These are phyloP conservation scores for Lactarius hengduanensis DNA, from an alignment of 768 basidiomycete species.

Conservation along the genomic window DNA sequence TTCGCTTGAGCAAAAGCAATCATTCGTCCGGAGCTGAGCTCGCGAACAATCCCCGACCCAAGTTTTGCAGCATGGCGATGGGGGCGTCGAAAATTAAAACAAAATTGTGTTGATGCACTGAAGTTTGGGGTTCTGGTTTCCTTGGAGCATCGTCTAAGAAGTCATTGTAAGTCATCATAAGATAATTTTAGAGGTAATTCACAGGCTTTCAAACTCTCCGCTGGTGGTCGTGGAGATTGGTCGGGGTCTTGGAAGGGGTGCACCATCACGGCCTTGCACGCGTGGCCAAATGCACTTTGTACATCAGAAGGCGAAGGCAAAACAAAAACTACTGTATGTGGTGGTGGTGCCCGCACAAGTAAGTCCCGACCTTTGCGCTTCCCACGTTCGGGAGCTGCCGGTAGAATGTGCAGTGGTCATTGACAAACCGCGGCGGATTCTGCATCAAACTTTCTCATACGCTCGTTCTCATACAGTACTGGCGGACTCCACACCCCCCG, in stretches of 20 bases:
- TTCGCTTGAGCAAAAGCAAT: background rate
- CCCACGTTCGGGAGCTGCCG: slow-evolving; percentile 4
- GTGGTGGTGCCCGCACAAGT: background rate
- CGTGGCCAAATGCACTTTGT: background rate
- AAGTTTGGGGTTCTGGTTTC: background rate
- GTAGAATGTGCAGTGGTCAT: background rate
- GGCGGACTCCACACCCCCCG: background rate
- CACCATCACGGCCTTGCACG: background rate
- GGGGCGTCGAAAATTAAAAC: background rate
- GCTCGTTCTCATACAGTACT: background rate
- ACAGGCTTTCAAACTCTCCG: background rate
- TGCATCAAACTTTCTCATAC: background rate
- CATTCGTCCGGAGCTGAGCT: background rate
- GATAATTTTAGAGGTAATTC: background rate
- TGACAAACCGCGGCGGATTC: background rate
- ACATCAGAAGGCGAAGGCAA: background rate
- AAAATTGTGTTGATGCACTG: background rate
- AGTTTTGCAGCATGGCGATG: background rate
- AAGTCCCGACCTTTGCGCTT: background rate
- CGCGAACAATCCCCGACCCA: background rate
- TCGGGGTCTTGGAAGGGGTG: background rate
- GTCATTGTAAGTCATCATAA: background rate
- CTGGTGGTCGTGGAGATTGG: slow-evolving; percentile 1
- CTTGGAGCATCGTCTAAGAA: too few relatives aligned
- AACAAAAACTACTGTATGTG: background rate